These are phyloP conservation scores for Saturnispora halmiae DNA, from an alignment of 805 yeast genomes.

Conservation along the genomic window DNA sequence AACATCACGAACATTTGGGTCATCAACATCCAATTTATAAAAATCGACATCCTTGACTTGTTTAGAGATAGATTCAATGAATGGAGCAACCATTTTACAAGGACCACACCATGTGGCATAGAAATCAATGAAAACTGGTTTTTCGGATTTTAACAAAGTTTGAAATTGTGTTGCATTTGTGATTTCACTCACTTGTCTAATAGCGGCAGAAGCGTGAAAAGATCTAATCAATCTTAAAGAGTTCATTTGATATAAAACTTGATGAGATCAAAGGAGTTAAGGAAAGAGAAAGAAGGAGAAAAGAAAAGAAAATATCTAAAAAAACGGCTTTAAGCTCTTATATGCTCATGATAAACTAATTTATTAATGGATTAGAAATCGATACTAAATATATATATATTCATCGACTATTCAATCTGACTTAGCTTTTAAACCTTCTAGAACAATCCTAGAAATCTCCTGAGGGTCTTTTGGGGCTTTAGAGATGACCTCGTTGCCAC, in stretches of 20 bases:
- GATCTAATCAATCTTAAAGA: constrained; percentile 6
- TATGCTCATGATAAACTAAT: neutral
- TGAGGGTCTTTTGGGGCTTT: constrained; percentile 77
- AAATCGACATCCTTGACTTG: constrained; percentile 45
- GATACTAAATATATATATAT: neutral
- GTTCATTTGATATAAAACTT: neutral
- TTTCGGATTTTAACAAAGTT: constrained; percentile 2
- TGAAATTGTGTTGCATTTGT: constrained; percentile 2
- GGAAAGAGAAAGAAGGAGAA: neutral
- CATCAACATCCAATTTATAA: constrained; percentile 65
- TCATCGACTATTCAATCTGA: neutral
- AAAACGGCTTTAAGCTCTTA: constrained; percentile 5
- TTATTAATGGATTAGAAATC: neutral
- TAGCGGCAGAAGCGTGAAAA: constrained; percentile 4
- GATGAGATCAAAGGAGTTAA: neutral
- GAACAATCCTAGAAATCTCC: constrained; percentile 71
- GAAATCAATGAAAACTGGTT: constrained; percentile 42
- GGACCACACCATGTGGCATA: constrained; percentile 75
- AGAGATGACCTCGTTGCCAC: constrained; percentile 76
- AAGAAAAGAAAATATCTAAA: neutral
- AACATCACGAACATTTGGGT: constrained; percentile 37
- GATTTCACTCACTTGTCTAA: constrained; percentile 3
- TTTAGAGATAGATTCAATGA: constrained; percentile 36
- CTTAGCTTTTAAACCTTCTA: constrained; percentile 42
- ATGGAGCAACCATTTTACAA: constrained; percentile 63